A percentile compares a stretch with the other conserved stretches of the same genome.
Evolutionary conservation across 1,284 basidiomycete genomes (phyloP).

Genomic region (Microbotryomycetes sp.): DNA sequence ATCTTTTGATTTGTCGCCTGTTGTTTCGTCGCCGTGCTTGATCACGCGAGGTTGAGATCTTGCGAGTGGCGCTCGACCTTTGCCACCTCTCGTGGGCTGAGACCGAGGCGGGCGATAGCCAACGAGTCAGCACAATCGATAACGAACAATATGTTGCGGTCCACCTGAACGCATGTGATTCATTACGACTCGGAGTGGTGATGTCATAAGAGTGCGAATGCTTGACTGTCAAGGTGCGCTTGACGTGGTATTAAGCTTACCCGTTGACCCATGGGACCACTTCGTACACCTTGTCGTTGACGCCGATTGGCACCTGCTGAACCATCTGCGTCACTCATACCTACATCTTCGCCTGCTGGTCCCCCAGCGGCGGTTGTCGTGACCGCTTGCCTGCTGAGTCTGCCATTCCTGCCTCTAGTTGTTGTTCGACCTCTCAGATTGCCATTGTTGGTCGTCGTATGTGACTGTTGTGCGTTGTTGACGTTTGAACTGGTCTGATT

Average conservation of each 20-base stretch:
- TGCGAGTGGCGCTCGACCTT: not conserved
- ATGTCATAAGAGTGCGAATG: not conserved
- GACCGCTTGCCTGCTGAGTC: not conserved
- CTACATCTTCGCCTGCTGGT: constrained; percentile 21
- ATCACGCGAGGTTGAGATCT: constrained; percentile 1
- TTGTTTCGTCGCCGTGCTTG: not conserved
- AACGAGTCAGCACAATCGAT: constrained; percentile 2
- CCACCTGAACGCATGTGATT: not conserved
- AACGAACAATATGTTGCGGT: constrained; percentile 2
- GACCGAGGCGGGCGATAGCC: constrained; percentile 11
- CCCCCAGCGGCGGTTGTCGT: no score
- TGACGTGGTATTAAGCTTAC: constrained; percentile 5
- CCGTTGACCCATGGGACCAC: constrained; percentile 30
- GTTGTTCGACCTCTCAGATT: not conserved
- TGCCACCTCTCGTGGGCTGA: constrained; percentile 10
- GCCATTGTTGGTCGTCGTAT: not conserved
- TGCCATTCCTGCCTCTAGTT: not conserved
- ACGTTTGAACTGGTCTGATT: not conserved
- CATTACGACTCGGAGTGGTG: not conserved
- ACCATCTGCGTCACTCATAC: constrained; percentile 21
- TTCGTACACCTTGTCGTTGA: constrained; percentile 11
- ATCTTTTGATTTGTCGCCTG: constrained; percentile 5
- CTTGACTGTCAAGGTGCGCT: not conserved
- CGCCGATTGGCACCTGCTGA: constrained; percentile 5
- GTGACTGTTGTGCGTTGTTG: not conserved